A percentile compares a stretch with the other conserved stretches of the same genome.
These are phyloP conservation scores for Zymoseptoria pseudotritici DNA, from an alignment of 2,329 filamentous ascomycete species.

Conservation along the genomic window DNA sequence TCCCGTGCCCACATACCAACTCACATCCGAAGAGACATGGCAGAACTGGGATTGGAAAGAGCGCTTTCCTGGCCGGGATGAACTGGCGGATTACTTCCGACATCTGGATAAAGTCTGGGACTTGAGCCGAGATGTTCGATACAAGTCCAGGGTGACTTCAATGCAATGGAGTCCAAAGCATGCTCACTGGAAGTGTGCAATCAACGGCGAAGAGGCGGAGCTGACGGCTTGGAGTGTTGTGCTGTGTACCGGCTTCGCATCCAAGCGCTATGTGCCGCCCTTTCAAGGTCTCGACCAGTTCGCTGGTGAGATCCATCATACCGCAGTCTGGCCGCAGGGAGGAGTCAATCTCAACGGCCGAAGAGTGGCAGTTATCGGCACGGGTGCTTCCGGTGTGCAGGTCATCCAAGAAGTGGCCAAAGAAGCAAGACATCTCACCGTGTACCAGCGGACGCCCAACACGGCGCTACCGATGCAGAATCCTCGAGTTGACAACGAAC, in stretches of 20 bases:
- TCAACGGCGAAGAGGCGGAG: neutral
- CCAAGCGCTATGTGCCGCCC: constrained; percentile 31
- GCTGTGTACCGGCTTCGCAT: constrained; percentile 27
- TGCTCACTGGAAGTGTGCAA: constrained; percentile 16
- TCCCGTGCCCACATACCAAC: constrained; percentile 36
- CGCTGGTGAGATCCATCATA: constrained; percentile 33
- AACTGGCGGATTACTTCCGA: constrained; percentile 51
- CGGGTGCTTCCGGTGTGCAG: constrained; percentile 36
- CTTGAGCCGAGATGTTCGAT: constrained; percentile 50
- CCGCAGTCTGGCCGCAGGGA: constrained; percentile 29
- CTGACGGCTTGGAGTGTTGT: neutral
- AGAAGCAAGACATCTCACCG: constrained; percentile 33
- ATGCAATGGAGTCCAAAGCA: constrained; percentile 43
- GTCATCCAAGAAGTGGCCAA: constrained; percentile 23
- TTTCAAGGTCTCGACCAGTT: constrained; percentile 29
- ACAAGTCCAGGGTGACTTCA: constrained; percentile 48
- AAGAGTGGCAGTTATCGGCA: constrained; percentile 35
- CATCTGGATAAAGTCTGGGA: constrained; percentile 49
- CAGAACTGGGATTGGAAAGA: constrained; percentile 47
- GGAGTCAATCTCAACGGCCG: constrained; percentile 25
- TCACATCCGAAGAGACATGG: constrained; percentile 37
- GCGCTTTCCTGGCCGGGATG: constrained; percentile 7
- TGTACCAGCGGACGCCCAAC: constrained; percentile 62
- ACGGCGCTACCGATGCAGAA: constrained; percentile 39
- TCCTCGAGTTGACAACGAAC: neutral